Evolutionary conservation across 2,329 filamentous ascomycete species (phyloP).

Genomic region (Paraconiothyrium sp.): DNA sequence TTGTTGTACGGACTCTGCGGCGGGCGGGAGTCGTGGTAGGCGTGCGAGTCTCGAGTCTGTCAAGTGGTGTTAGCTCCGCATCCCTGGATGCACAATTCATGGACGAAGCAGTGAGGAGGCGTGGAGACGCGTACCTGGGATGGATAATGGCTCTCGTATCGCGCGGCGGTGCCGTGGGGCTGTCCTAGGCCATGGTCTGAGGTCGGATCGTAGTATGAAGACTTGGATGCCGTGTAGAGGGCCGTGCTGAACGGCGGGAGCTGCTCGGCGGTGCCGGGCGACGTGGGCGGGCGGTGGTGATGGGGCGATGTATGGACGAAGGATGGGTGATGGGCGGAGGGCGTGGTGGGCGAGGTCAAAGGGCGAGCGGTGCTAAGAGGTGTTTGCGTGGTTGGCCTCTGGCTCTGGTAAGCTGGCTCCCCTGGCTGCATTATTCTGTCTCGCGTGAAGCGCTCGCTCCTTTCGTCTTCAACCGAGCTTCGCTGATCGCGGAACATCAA

Average conservation of each 20-base stretch:
- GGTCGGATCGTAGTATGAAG: conserved; percentile 59
- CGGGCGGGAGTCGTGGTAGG: conserved; percentile 44
- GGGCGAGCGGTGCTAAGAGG: conserved; percentile 44
- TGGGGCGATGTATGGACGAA: conserved; percentile 30
- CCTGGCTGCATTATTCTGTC: conserved; percentile 46
- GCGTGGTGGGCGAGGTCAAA: conserved; percentile 43
- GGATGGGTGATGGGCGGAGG: conserved; percentile 37
- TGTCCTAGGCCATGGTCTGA: conserved; percentile 54
- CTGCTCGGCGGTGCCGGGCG: conserved; percentile 49
- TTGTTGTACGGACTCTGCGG: conserved; percentile 48
- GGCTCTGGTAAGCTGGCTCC: conserved; percentile 48
- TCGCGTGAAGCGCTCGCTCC: conserved; percentile 33
- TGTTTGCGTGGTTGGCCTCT: conserved; percentile 47
- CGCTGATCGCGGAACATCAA: conserved; percentile 44
- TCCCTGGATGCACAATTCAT: conserved; percentile 22
- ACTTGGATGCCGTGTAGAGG: conserved; percentile 51
- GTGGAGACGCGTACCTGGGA: conserved; percentile 39
- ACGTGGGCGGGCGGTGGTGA: conserved; percentile 44
- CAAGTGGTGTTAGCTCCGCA: conserved; percentile 33
- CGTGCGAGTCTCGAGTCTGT: conserved; percentile 48
- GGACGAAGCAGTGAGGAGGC: conserved; percentile 8
- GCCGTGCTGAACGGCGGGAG: conserved; percentile 53
- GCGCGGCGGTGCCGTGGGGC: conserved; percentile 30
- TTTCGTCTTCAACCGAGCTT: conserved; percentile 42
- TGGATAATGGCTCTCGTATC: conserved; percentile 46